Conservation (phyloP, 345 rosid species). For the Heritiera fomes region DNA sequence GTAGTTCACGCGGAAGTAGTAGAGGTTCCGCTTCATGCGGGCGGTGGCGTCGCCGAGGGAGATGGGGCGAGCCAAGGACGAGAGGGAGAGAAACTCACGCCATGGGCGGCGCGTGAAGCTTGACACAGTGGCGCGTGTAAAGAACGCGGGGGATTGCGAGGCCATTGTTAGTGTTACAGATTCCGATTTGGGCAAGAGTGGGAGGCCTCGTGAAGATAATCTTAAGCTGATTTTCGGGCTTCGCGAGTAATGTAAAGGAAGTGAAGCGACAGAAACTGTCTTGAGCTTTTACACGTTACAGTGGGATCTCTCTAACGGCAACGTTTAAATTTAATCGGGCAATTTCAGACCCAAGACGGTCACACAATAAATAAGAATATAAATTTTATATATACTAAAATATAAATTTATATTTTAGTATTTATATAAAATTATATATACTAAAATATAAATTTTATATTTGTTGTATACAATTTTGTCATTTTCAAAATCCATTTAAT, state of each 20-base stretch:
- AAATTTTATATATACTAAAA: too few relatives aligned
- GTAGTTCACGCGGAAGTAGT: constrained; percentile 70
- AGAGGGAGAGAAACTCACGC: constrained; percentile 38
- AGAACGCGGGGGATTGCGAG: constrained; percentile 24
- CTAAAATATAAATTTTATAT: too few relatives aligned
- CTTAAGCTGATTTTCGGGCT: neutral
- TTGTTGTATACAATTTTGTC: too few relatives aligned
- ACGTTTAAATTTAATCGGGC: too few relatives aligned
- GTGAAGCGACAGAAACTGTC: neutral
- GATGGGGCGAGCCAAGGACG: constrained; percentile 46
- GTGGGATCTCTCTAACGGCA: too few relatives aligned
- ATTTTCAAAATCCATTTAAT: too few relatives aligned
- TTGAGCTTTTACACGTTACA: neutral
- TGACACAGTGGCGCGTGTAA: constrained; percentile 34
- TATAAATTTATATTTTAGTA: too few relatives aligned
- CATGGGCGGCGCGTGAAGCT: constrained; percentile 64
- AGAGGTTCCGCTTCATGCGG: constrained; percentile 47
- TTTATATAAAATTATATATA: too few relatives aligned
- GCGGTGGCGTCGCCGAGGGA: constrained; percentile 46
- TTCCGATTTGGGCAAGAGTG: neutral
- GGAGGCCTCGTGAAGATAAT: neutral
- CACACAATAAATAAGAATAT: too few relatives aligned
- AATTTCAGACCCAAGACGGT: too few relatives aligned
- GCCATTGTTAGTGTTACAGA: constrained; percentile 23
- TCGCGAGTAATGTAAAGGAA: neutral